Base-by-base conservation (phyloP, 805 yeast genomes). In the Nematodospora valgi region DNA sequence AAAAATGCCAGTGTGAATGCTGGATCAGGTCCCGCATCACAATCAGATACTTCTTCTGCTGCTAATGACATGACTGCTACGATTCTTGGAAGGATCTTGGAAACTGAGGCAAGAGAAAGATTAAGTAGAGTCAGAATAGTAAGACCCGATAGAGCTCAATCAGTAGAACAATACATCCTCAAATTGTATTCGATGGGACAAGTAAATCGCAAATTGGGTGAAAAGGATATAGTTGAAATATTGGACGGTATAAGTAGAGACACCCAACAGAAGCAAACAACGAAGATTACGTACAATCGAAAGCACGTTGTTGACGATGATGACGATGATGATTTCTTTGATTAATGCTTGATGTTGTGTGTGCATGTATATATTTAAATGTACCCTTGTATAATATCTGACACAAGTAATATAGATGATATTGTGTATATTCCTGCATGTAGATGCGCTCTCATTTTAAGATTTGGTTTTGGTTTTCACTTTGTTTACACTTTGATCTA, bases 91-190 rank as follows among this genome's bases (percentile, higher is more conserved):
- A 91, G 84, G 45, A 74, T 87, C 14, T 68, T 93, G 29, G 86
- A 85, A 37, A 80, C 91, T 8, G 76, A 73, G 34, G 98, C 98
- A 1, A 72, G 94, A 30, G 97, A 91, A 52, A 72, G 98, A 40
- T 68, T 91, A 30, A 77, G 89, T 13, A 70, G 98, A 39, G 94
- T 91, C 13, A 68, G 87, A 19, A 74, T 93, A 54, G 98, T 91
- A 28, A 78, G 89, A 52, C 94, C 94, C 2, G 98, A 93, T 35
- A 70, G 97, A 38, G 98, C 95, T 1, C 73, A 75, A 34, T 85
- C 88, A 3, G 97, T 88, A 10, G 97, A 91, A 50, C 79, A 81
- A 43, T 78, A 91, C 48, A 63, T 91, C 29, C 62, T 83, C 18
- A 77, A 80, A 47, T 62, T 91, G 56, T 84, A 80, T 6, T 77